Base-by-base conservation (phyloP, 176 grass and related monocot species). In the Saccharum officinarum region DNA sequence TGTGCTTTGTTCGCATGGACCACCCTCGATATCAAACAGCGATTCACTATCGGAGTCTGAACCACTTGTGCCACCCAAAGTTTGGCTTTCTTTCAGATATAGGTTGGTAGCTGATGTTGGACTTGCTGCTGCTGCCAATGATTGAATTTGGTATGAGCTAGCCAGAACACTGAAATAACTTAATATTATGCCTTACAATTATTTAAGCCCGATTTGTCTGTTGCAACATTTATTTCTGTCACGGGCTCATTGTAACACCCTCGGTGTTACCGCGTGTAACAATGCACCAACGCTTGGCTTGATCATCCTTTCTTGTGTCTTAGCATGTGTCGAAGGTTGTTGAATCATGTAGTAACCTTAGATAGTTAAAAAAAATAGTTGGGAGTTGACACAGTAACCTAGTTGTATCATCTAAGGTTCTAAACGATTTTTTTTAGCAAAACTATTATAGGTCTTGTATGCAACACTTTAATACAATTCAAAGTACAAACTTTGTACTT, bases 31-130 rank as follows among this genome's bases (percentile, higher is more conserved):
- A 31, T 95, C 91, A 0, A 94, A 15, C 15, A 87, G 76, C 2
- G 91, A 94, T 4, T 88, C 95, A 4, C 92, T 94, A 41, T 95
- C 93, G 1, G 93, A 95, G 80, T 95, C 96, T 6, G 96, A 98
- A 72, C 85, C 93, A 64, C 96, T 95, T 23, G 96, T 82, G 67
- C 87, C 89, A 37, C 89, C 96, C 16, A 87, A 71, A 65, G 87
- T 75, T 75, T 92, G 89, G 44, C 86, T 95, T 81, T 92, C 96
- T 76, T 85, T 95, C 42, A 82, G 84, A n/a, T n/a, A n/a, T n/a
- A n/a, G n/a, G n/a, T n/a, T n/a, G 75, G 89, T 92, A 17, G 90
- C 86, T 17, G 96, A 98, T 67, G 88, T 92, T 52, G 93, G 96
- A 69, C 91, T 98, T 55, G 86, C 93, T 17, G 87, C 89, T 69